Percentiles rank a stretch among this genome's conserved stretches.
phyloP scores from a whole-genome alignment of 768 basidiomycete genomes.

The Termitomyces sp. region DNA sequence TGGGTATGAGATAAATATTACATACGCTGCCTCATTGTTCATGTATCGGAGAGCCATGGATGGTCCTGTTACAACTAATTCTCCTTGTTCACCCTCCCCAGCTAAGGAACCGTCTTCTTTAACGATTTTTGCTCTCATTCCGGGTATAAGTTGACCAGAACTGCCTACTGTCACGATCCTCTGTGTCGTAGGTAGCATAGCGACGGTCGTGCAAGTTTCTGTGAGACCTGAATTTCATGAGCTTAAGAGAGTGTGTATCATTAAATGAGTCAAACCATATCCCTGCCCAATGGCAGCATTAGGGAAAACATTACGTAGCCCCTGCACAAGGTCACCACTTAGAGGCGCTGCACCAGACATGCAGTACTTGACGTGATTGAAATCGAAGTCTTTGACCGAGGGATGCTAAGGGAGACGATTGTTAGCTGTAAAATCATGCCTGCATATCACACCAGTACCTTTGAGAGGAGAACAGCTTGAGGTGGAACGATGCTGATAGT shows the following conservation, averaged over 20 bases:
- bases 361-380: conserved; percentile 48
- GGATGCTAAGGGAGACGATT: conserved; percentile 37
- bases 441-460: conserved; percentile 33
- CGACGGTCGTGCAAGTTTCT: conserved; percentile 55
- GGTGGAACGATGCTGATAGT: conserved; percentile 56
- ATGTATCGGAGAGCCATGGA: conserved; percentile 57
- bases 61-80: conserved; percentile 58
- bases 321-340: conserved; percentile 49
- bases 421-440: conserved; percentile 1
- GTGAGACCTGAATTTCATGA: conserved; percentile 46
- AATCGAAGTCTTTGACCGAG: conserved; percentile 43
- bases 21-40: conserved; percentile 59
- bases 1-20: conserved; percentile 6
- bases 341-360: conserved; percentile 64
- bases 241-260: not conserved
- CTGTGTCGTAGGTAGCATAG: conserved; percentile 39
- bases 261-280: conserved; percentile 38
- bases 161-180: conserved; percentile 50
- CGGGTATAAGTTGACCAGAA: conserved; percentile 57
- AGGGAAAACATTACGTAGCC: conserved; percentile 45
- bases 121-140: conserved; percentile 51
- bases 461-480: conserved; percentile 63
- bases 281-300: conserved; percentile 65
- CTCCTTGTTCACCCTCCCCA: conserved; percentile 56
- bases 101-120: conserved; percentile 56